These are phyloP conservation scores for Acacia concinna DNA, from an alignment of 331 rosid species.

Conservation along the genomic window DNA sequence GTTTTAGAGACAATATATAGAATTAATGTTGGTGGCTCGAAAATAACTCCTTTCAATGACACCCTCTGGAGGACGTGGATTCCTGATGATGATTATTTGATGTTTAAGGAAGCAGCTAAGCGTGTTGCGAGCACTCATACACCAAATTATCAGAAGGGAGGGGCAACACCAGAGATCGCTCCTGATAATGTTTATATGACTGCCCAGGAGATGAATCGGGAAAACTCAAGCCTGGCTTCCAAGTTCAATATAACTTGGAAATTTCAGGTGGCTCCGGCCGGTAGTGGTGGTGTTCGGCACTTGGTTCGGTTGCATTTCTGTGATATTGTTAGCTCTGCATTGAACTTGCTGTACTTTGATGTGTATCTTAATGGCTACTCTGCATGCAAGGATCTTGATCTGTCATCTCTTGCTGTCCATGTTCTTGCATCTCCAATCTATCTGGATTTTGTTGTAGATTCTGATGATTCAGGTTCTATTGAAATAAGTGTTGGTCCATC, in stretches of 20 bases:
- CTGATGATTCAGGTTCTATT: constrained; percentile 57
- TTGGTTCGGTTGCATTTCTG: constrained; percentile 90
- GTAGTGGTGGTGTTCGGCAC: constrained; percentile 39
- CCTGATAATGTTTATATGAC: constrained; percentile 91
- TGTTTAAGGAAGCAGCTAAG: constrained; percentile 67
- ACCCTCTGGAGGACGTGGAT: constrained; percentile 95
- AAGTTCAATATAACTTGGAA: constrained; percentile 83
- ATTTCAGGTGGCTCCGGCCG: constrained; percentile 52
- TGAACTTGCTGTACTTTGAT: constrained; percentile 71
- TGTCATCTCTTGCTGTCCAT: constrained; percentile 60
- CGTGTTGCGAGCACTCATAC: constrained; percentile 48
- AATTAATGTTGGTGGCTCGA: constrained; percentile 89
- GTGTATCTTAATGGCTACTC: constrained; percentile 74
- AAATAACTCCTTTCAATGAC: constrained; percentile 89
- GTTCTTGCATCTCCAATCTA: constrained; percentile 73
- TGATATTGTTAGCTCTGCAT: constrained; percentile 73
- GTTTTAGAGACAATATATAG: constrained; percentile 83
- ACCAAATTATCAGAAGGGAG: constrained; percentile 73
- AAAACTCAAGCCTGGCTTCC: constrained; percentile 43
- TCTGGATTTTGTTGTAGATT: constrained; percentile 71
- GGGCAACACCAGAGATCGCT: constrained; percentile 68
- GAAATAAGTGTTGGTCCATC: constrained; percentile 89
- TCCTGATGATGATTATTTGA: constrained; percentile 79
- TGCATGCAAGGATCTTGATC: constrained; percentile 80
- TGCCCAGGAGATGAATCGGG: constrained; percentile 83